A percentile compares a stretch with the other conserved stretches of the same genome.
phyloP scores from a whole-genome alignment of 768 basidiomycete species.

The Coprinellus micaceus region DNA sequence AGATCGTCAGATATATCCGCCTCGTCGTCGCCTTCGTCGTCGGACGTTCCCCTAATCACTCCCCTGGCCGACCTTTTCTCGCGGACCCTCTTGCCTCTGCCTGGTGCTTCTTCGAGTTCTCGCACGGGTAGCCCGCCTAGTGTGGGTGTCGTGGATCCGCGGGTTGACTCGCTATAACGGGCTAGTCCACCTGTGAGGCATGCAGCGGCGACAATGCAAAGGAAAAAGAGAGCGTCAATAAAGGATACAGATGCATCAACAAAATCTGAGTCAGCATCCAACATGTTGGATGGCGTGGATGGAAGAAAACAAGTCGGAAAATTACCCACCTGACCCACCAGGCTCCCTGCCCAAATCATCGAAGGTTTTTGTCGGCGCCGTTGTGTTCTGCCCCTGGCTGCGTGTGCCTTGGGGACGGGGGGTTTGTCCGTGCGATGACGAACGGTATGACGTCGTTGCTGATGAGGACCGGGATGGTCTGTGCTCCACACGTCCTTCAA shows the following conservation, averaged over 20 bases:
- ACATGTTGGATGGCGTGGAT: not conserved
- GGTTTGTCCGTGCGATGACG: not conserved
- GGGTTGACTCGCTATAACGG: too few species aligned
- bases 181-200: not conserved
- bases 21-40: not conserved
- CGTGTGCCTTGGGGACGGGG: not conserved
- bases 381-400: not conserved
- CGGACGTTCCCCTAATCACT: not conserved
- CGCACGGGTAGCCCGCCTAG: too few species aligned
- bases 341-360: not conserved
- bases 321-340: not conserved
- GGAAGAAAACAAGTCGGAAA: not conserved
- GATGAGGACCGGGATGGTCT: not conserved
- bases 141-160: too few species aligned
- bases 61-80: too few species aligned
- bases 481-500: not conserved
- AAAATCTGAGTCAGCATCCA: conserved; percentile 1
- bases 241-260: not conserved
- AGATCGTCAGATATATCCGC: not conserved
- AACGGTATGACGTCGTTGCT: not conserved
- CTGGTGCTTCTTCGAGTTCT: too few species aligned
- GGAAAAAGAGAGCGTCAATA: not conserved
- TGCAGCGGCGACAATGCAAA: not conserved
- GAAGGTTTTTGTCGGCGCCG: not conserved
- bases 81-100: too few species aligned